Base-by-base conservation (phyloP, 441 rosid genomes). In the Mallotus repandus region DNA sequence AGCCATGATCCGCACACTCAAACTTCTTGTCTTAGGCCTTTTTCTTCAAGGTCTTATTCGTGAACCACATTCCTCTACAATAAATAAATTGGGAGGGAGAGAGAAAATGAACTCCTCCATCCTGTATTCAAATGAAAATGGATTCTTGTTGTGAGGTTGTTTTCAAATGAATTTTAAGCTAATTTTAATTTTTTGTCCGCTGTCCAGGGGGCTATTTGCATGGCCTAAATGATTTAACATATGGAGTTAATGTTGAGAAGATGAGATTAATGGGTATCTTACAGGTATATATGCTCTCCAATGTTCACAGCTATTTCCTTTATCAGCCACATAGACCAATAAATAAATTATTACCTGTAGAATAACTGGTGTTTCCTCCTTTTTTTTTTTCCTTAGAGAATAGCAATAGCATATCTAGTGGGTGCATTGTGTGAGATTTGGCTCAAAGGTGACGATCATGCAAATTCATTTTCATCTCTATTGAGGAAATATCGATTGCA, bases 401-500 rank as follows among this genome's bases (percentile, higher is more conserved):
- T 93, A 78, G 94, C 98, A 5, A 70, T 87, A 64, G 91, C 88
- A 43, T 93, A 91, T 78, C 70, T 91, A 56, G 84, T 86, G 15
- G 88, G 85, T 8, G 97, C 95, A 59, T 4, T 87, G 43, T 89
- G 97, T 73, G 97, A 93, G 86, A 93, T 91, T 82, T 93, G 98
- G 97, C 83, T 91, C 16, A 91, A 86, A 77, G 84, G 79, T 29
- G 76, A 75, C 70, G 81, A 76, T 73, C 82, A 70, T 73, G 86
- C 77, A 53, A 69, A 74, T 65, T 85, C 97, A 45, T 81, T 56
- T 50, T 68, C 74, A 62, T 81, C 86, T 65, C 21, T 86, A 69
- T 65, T 79, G 72, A 84, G 75, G 79, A 91, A 82, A 77, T 91
- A 89, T 74, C 75, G 64, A 73, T 82, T 66, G 60, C 98, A 93